Conservation (phyloP, 768 basidiomycete genomes). For the Jaapia argillacea region DNA sequence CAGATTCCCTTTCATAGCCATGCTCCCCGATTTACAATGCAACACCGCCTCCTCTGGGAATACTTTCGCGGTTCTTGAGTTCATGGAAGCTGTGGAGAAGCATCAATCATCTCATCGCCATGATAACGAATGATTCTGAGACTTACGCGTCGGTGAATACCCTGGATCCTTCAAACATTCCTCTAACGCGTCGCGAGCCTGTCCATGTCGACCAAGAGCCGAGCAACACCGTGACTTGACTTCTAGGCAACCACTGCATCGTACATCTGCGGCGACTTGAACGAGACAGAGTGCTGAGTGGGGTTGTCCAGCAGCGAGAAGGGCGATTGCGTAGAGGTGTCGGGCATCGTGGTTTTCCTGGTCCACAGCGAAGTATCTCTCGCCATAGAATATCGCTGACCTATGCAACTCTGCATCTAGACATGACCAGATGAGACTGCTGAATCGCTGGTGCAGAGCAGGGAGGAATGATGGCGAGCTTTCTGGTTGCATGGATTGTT, state of each 20-base stretch:
- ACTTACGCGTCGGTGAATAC: conserved; percentile 51
- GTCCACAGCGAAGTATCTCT: conserved; percentile 70
- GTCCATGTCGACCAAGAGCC: conserved; percentile 60
- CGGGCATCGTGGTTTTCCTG: conserved; percentile 67
- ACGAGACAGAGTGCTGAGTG: conserved; percentile 70
- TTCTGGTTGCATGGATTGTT: conserved; percentile 44
- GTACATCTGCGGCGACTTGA: conserved; percentile 45
- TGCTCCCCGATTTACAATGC: conserved; percentile 66
- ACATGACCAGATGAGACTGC: conserved; percentile 70
- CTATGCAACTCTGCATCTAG: conserved; percentile 71
- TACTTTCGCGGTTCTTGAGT: conserved; percentile 38
- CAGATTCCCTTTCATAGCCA: conserved; percentile 73
- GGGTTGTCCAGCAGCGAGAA: conserved; percentile 60
- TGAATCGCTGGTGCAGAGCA: conserved; percentile 59
- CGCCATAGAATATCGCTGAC: conserved; percentile 85
- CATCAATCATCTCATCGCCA: not conserved
- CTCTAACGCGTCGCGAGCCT: conserved; percentile 67
- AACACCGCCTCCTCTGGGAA: conserved; percentile 69
- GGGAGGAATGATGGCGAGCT: conserved; percentile 37
- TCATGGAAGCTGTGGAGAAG: conserved; percentile 38
- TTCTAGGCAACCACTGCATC: conserved; percentile 69
- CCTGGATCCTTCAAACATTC: conserved; percentile 41
- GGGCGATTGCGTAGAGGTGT: conserved; percentile 74
- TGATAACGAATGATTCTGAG: not conserved
- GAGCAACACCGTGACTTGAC: conserved; percentile 73